A percentile compares a stretch with the other conserved stretches of the same genome.
Evolutionary conservation across 1,284 basidiomycete species (phyloP).

Genomic region (Boletus sp.): DNA sequence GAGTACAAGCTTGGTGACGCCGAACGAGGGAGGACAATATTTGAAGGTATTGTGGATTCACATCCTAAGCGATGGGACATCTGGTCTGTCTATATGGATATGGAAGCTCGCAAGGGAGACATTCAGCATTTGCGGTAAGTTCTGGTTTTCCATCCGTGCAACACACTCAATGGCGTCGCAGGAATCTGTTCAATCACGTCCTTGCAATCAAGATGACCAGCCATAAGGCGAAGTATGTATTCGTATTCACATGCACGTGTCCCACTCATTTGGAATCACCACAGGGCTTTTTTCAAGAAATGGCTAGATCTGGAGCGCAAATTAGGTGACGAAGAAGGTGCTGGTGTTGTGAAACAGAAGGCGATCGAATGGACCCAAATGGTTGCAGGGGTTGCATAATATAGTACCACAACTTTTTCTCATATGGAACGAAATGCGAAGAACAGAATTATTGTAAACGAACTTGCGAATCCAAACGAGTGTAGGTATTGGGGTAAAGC

Average conservation of each 20-base stretch:
- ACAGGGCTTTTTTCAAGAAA: constrained; percentile 92
- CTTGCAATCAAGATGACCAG: constrained; percentile 84
- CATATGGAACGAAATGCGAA: constrained; percentile 21
- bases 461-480: constrained; percentile 51
- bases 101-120: constrained; percentile 79
- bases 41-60: constrained; percentile 93
- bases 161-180: constrained; percentile 30
- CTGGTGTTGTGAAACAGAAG: constrained; percentile 76
- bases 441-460: constrained; percentile 34
- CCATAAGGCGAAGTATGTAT: constrained; percentile 86
- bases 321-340: constrained; percentile 85
- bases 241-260: not conserved
- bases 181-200: constrained; percentile 82
- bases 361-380: constrained; percentile 86
- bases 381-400: constrained; percentile 38
- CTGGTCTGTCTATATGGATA: constrained; percentile 97
- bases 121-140: constrained; percentile 70
- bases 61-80: constrained; percentile 94
- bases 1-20: constrained; percentile 94
- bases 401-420: constrained; percentile 20
- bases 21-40: constrained; percentile 93
- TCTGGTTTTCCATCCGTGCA: constrained; percentile 1
- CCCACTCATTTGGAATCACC: constrained; percentile 13
- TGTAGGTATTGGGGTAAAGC: constrained; percentile 38
- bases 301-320: constrained; percentile 89